Evolutionary conservation across 805 yeast genomes (phyloP).

Genomic region (Cyberlindnera saturnus): DNA sequence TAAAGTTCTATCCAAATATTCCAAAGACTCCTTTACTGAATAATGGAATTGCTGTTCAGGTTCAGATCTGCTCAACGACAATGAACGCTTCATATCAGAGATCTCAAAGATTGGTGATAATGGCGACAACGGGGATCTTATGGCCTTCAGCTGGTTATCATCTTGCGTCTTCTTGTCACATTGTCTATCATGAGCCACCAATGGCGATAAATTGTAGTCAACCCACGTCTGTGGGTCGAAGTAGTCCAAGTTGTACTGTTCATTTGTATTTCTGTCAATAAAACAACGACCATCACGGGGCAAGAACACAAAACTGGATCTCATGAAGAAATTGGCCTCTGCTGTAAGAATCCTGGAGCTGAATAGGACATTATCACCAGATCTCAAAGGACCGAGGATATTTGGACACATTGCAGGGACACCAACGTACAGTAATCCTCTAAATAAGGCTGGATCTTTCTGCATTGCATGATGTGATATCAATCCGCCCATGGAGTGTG

Average conservation of each 20-base stretch:
- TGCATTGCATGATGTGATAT: constrained; percentile 78
- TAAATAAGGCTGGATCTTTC: constrained; percentile 55
- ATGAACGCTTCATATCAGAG: constrained; percentile 15
- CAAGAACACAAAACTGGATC: constrained; percentile 73
- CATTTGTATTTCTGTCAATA: constrained; percentile 52
- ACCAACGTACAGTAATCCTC: constrained; percentile 79
- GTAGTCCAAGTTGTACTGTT: constrained; percentile 61
- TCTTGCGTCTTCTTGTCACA: constrained; percentile 2
- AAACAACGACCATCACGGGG: constrained; percentile 76
- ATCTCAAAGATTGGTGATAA: constrained; percentile 3
- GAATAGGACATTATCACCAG: constrained; percentile 73
- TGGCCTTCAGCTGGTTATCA: constrained; percentile 5
- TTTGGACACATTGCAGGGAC: constrained; percentile 80
- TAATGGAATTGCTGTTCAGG: constrained; percentile 18
- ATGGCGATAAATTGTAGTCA: constrained; percentile 66
- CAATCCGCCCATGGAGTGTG: constrained; percentile 94
- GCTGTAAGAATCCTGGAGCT: constrained; percentile 71
- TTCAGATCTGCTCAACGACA: constrained; percentile 10
- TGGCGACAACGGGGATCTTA: constrained; percentile 1
- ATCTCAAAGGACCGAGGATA: constrained; percentile 78
- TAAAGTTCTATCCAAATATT: constrained; percentile 59
- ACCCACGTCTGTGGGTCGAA: constrained; percentile 81
- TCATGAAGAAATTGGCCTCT: constrained; percentile 82
- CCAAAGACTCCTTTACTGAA: constrained; percentile 48
- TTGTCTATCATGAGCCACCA: constrained; percentile 41